These are phyloP conservation scores for Moelleriella libera DNA, from an alignment of 2,329 filamentous ascomycete genomes.

Conservation along the genomic window DNA sequence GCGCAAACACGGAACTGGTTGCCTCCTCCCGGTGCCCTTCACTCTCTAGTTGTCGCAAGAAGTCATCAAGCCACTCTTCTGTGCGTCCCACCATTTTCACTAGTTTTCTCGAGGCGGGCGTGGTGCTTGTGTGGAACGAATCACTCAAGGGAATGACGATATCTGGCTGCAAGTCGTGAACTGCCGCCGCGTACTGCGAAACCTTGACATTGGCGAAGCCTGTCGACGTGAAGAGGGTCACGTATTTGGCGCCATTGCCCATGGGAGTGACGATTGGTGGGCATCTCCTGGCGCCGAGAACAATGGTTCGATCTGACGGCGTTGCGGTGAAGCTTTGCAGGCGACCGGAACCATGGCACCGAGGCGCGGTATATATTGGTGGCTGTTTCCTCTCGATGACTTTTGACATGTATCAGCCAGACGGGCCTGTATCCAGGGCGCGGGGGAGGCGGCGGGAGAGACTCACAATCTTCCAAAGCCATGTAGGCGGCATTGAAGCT, in stretches of 20 bases:
- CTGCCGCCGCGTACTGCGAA: conserved; percentile 52
- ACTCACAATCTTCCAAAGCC: conserved; percentile 84
- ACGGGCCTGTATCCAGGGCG: not conserved
- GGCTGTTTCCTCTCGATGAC: conserved; percentile 41
- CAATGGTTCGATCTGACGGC: conserved; percentile 46
- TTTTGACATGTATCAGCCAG: conserved; percentile 11
- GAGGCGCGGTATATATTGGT: conserved; percentile 30
- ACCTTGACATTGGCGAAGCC: conserved; percentile 64
- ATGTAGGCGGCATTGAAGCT: conserved; percentile 59
- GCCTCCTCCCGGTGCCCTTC: conserved; percentile 12
- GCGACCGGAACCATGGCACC: conserved; percentile 27
- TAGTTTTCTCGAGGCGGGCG: conserved; percentile 55
- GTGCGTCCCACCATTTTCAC: conserved; percentile 78
- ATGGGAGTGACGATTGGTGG: conserved; percentile 60
- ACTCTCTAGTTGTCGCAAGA: conserved; percentile 30
- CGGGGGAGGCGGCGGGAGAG: not conserved
- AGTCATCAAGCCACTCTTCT: conserved; percentile 63
- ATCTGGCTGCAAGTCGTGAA: conserved; percentile 58
- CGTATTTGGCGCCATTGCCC: conserved; percentile 53
- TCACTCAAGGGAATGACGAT: conserved; percentile 71
- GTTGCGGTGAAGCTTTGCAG: conserved; percentile 68
- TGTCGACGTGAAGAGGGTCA: conserved; percentile 74
- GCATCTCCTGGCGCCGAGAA: conserved; percentile 66
- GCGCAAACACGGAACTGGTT: conserved; percentile 40
- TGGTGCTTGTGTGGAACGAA: conserved; percentile 33